phyloP scores from a whole-genome alignment of 2,329 filamentous ascomycete species.

The Dendrostoma leiphaemia region DNA sequence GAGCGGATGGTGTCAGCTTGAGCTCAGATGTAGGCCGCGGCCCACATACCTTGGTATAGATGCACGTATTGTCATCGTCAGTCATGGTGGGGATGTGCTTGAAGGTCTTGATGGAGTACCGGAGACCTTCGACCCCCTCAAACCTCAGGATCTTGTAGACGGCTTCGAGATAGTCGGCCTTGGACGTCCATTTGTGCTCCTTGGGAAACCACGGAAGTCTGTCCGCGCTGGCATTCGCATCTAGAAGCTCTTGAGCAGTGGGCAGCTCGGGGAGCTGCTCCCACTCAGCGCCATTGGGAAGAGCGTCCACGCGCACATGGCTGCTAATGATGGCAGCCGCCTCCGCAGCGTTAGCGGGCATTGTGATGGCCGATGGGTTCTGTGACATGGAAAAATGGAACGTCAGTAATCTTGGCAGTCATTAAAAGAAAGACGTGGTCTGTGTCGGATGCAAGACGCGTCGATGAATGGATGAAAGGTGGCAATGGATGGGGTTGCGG shows the following conservation, averaged over 20 bases:
- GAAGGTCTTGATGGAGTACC: slow-evolving; percentile 62
- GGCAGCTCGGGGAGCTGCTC: slow-evolving; percentile 52
- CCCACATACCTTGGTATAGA: slow-evolving; percentile 66
- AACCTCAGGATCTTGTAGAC: slow-evolving; percentile 77
- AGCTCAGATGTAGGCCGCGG: no score
- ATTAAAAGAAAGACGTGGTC: no score
- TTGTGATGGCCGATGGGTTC: not conserved
- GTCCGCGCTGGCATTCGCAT: slow-evolving; percentile 23
- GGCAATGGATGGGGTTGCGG: no score
- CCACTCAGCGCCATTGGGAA: slow-evolving; percentile 17
- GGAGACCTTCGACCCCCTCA: slow-evolving; percentile 68
- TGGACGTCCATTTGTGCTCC: slow-evolving; percentile 55
- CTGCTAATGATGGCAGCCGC: slow-evolving; percentile 4
- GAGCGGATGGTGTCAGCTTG: no score
- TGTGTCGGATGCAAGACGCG: no score
- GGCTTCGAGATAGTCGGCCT: slow-evolving; percentile 64
- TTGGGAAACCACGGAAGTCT: slow-evolving; percentile 52
- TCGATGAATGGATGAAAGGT: no score
- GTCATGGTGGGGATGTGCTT: slow-evolving; percentile 48
- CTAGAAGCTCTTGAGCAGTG: slow-evolving; percentile 49
- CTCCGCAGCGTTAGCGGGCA: not conserved
- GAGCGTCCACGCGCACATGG: not conserved
- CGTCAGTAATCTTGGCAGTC: no score
- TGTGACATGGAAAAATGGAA: no score
- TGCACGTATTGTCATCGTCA: slow-evolving; percentile 56